phyloP scores from a whole-genome alignment of 768 basidiomycete species.

The Naganishia vishniacii region DNA sequence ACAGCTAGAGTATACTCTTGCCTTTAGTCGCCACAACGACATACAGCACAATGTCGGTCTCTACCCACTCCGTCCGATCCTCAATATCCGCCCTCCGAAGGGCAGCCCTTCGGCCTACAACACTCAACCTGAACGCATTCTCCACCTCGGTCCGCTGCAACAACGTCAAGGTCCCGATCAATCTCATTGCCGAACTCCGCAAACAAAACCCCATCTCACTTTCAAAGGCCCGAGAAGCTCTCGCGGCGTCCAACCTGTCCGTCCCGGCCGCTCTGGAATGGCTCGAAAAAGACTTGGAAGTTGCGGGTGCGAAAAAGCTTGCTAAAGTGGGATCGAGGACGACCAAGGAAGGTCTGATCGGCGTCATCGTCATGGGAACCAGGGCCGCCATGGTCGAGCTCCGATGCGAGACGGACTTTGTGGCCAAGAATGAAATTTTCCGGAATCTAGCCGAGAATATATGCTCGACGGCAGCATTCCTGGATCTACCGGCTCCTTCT shows the following conservation, averaged over 20 bases:
- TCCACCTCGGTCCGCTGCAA: constrained; percentile 6
- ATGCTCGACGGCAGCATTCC: constrained; percentile 73
- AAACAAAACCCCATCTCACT: constrained; percentile 69
- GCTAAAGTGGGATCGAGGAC: constrained; percentile 73
- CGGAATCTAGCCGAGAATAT: constrained; percentile 68
- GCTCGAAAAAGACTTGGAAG: constrained; percentile 67
- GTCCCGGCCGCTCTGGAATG: constrained; percentile 68
- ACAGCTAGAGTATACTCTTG: not conserved
- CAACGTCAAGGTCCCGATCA: constrained; percentile 58
- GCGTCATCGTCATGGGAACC: constrained; percentile 63
- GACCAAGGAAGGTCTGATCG: constrained; percentile 73
- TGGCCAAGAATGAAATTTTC: constrained; percentile 79
- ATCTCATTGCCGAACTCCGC: constrained; percentile 78
- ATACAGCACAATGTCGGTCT: no score
- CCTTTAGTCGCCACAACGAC: not conserved
- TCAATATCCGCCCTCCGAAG: not conserved
- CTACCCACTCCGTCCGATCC: not conserved
- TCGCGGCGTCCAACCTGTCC: constrained; percentile 67
- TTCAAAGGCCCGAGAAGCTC: constrained; percentile 80
- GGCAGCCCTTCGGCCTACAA: not conserved
- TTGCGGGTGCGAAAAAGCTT: constrained; percentile 64
- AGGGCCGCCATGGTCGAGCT: constrained; percentile 84
- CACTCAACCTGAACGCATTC: not conserved
- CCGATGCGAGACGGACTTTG: constrained; percentile 96
- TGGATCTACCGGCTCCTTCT: constrained; percentile 53